Evolutionary conservation across 108 stramenopile genomes (phyloP), one percentile per base, ranked within the genome.

Genomic region (Nitzschia putrida): DNA sequence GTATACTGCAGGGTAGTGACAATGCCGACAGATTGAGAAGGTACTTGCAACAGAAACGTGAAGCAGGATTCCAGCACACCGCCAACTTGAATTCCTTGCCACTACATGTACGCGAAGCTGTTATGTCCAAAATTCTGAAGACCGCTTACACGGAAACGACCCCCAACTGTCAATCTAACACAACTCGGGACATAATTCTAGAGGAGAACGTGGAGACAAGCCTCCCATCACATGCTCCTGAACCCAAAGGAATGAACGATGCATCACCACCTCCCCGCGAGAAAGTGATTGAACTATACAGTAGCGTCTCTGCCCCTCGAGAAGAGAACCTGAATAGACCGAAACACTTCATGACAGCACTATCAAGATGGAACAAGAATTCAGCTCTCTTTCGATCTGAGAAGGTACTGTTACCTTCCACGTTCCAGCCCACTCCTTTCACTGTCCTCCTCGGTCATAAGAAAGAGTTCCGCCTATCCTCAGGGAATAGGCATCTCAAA

Each of bases 361-460:
- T 49, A 3, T 49, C 47, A 18, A 49, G 47, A 18, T 49, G 47
- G 47, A 49, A 49, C 18, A 49, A 49, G 47, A 49, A 18, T 49
- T 18, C 47, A 18, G 47, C 47, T 2, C 47, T 49, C 14, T 49
- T 49, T 18, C 47, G 47, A 18, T 16, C 47, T 49, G 47, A 49
- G 47, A 49, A 49, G 18, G 47, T 49, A 18, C 47, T 49, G 6
- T 6, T 49, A 6, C 47, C 47, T 18, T 18, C 14, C 14, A 49
- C 14, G 2, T 49, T 49, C 18, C 18, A 18, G n/a, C 47, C 47
- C 18, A 49, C 47, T 3, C n/a, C 14, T 49, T 18, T 16, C 47
- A 18, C 47, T 4, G 47, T 49, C n/a, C 47, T 49, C 47, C 18
- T 49, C n/a, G 47, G 47, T 49, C 47, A 49, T 18, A 49, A 49